Evolutionary conservation across 1,139 yeast genomes (phyloP).

Genomic region (Hemisphaericaspora lyxosophila): DNA sequence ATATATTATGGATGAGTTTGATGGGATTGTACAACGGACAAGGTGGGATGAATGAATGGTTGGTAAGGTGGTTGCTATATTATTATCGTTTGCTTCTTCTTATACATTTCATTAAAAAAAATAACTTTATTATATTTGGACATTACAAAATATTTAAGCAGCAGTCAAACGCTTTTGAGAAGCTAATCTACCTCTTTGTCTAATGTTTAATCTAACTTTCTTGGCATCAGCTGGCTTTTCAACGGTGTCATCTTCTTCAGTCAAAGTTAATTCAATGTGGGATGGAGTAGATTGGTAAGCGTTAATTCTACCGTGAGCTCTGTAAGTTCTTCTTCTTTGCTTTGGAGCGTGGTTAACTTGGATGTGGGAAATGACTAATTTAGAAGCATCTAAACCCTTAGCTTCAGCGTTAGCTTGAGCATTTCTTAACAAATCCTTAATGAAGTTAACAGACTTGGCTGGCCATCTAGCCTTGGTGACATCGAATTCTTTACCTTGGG

Average conservation of each 20-base stretch:
- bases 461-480: conserved; percentile 99
- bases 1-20: conserved; percentile 4
- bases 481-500: conserved; percentile 99
- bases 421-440: conserved; percentile 91
- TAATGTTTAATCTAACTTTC: conserved; percentile 77
- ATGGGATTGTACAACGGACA: neutral
- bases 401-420: conserved; percentile 99
- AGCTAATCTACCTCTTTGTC: conserved; percentile 93
- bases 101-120: conserved; percentile 5
- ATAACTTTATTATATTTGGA: conserved; percentile 3
- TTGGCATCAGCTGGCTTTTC: conserved; percentile 89
- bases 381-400: conserved; percentile 95
- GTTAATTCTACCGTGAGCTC: conserved; percentile 99
- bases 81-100: conserved; percentile 3
- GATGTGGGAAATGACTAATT: conserved; percentile 93
- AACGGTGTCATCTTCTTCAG: conserved; percentile 94
- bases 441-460: conserved; percentile 94
- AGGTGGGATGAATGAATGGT: conserved; percentile 3
- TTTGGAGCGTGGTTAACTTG: conserved; percentile 99
- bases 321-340: conserved; percentile 99
- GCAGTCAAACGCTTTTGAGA: conserved; percentile 58
- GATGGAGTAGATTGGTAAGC: conserved; percentile 98
- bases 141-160: conserved; percentile 13
- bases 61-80: conserved; percentile 3
- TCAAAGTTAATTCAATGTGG: conserved; percentile 95